These are phyloP conservation scores for Rhizopogon sp. DNA, from an alignment of 768 basidiomycete genomes.

Conservation along the genomic window DNA sequence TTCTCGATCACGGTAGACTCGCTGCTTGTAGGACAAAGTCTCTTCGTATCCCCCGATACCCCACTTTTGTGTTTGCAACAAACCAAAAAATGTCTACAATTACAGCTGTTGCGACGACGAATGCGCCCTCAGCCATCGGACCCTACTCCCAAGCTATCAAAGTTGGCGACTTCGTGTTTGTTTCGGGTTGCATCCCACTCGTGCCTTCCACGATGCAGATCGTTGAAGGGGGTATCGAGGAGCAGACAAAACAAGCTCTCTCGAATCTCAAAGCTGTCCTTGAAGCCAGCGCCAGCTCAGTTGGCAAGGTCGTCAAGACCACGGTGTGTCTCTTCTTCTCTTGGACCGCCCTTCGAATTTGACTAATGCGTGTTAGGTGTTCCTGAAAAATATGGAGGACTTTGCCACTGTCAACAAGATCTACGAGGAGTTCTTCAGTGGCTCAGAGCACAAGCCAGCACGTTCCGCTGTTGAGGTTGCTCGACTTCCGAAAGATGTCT, in stretches of 20 bases:
- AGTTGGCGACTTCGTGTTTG: slow-evolving; percentile 79
- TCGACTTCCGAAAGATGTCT: slow-evolving; percentile 83
- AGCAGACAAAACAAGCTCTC: slow-evolving; percentile 78
- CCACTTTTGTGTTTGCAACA: neutral
- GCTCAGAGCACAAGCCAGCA: slow-evolving; percentile 76
- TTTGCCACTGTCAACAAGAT: slow-evolving; percentile 78
- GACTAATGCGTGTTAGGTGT: slow-evolving; percentile 53
- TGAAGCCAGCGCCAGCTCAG: slow-evolving; percentile 72
- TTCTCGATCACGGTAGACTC: neutral
- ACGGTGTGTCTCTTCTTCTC: slow-evolving; percentile 52
- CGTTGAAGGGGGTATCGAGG: slow-evolving; percentile 70
- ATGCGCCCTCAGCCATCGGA: slow-evolving; percentile 72
- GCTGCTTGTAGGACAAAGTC: neutral
- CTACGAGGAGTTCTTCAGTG: slow-evolving; percentile 80
- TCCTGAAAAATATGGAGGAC: slow-evolving; percentile 90
- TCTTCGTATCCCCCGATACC: neutral
- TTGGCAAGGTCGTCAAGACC: slow-evolving; percentile 85
- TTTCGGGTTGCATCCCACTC: slow-evolving; percentile 85
- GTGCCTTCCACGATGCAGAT: slow-evolving; percentile 68
- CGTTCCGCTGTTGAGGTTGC: slow-evolving; percentile 89
- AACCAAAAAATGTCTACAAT: slow-evolving; percentile 2
- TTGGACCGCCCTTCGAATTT: neutral
- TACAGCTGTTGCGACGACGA: neutral
- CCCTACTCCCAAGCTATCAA: slow-evolving; percentile 90
- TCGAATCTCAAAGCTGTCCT: slow-evolving; percentile 83